These are phyloP conservation scores for Knoxdaviesia proteae DNA, from an alignment of 2,329 filamentous ascomycete genomes.

Conservation along the genomic window DNA sequence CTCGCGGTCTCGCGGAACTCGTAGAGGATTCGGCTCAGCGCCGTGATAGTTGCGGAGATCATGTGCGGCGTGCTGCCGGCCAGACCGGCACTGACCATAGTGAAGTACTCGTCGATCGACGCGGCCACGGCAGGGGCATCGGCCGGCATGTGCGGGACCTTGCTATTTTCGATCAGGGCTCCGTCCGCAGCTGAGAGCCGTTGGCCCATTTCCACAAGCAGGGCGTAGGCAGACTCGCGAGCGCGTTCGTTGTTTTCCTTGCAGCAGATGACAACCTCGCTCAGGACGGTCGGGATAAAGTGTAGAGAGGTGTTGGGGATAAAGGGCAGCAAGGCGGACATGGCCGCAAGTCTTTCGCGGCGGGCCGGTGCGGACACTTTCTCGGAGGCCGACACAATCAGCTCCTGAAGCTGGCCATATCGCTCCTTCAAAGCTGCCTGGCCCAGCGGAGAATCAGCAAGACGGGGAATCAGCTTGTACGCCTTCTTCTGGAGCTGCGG, in stretches of 20 bases:
- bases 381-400: slow-evolving; percentile 60
- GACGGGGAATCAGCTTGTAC: slow-evolving; percentile 87
- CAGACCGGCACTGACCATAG: slow-evolving; percentile 91
- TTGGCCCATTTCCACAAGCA: slow-evolving; percentile 74
- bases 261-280: slow-evolving; percentile 86
- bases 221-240: slow-evolving; percentile 69
- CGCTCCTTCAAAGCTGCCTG: slow-evolving; percentile 56
- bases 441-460: slow-evolving; percentile 64
- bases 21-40: slow-evolving; percentile 79
- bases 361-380: slow-evolving; percentile 74
- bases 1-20: slow-evolving; percentile 61
- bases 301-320: slow-evolving; percentile 62
- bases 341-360: slow-evolving; percentile 66
- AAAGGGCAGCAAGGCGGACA: slow-evolving; percentile 60
- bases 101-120: slow-evolving; percentile 86
- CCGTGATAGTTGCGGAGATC: slow-evolving; percentile 93
- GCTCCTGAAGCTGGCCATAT: slow-evolving; percentile 56
- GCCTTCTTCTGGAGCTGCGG: slow-evolving; percentile 96
- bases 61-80: slow-evolving; percentile 88
- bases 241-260: slow-evolving; percentile 97
- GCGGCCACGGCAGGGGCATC: slow-evolving; percentile 61
- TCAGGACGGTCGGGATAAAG: slow-evolving; percentile 79
- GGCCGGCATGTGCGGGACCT: slow-evolving; percentile 68
- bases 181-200: slow-evolving; percentile 48
- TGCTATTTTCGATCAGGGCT: slow-evolving; percentile 61